These are phyloP conservation scores for Rhodotorula sp. DNA, from an alignment of 1,284 basidiomycete genomes.

Conservation along the genomic window DNA sequence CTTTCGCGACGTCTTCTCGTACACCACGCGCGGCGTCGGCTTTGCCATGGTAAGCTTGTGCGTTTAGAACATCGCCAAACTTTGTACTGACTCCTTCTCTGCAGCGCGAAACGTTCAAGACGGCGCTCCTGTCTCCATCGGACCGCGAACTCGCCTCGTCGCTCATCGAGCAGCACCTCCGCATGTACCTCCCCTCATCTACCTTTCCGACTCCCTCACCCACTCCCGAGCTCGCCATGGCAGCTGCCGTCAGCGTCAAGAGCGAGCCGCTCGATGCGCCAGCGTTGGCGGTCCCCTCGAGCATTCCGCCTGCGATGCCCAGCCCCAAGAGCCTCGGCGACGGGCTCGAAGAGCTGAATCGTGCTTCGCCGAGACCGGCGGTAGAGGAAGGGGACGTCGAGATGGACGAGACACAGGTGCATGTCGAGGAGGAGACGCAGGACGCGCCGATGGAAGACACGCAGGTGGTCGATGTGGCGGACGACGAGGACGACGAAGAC, in stretches of 20 bases:
- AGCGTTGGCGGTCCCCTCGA: too few species aligned
- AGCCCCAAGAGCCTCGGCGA: constrained; percentile 15
- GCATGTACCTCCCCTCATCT: constrained; percentile 20
- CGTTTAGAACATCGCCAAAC: too few species aligned
- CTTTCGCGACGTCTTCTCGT: constrained; percentile 35
- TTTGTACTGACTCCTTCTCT: fast-evolving
- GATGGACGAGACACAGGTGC: not conserved
- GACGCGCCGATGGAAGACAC: not conserved
- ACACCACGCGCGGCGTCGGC: constrained; percentile 29
- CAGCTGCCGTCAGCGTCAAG: not conserved
- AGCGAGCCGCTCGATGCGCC: not conserved
- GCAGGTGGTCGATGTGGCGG: not conserved
- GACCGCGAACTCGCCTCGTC: constrained; percentile 9
- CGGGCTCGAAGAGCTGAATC: not conserved
- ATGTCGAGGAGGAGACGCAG: not conserved
- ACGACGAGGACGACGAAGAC: not conserved
- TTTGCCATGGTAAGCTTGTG: constrained; percentile 31
- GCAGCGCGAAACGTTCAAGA: constrained; percentile 27
- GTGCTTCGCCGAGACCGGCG: too few species aligned
- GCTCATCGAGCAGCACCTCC: constrained; percentile 28
- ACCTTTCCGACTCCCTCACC: not conserved
- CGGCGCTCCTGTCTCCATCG: not conserved
- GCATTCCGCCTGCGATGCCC: not conserved
- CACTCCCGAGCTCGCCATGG: not conserved
- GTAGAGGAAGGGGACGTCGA: not conserved